Percentiles rank a stretch among this genome's conserved stretches.
Evolutionary conservation across 345 rosid genomes (phyloP).

Genomic region (Eucalyptus cloeziana): DNA sequence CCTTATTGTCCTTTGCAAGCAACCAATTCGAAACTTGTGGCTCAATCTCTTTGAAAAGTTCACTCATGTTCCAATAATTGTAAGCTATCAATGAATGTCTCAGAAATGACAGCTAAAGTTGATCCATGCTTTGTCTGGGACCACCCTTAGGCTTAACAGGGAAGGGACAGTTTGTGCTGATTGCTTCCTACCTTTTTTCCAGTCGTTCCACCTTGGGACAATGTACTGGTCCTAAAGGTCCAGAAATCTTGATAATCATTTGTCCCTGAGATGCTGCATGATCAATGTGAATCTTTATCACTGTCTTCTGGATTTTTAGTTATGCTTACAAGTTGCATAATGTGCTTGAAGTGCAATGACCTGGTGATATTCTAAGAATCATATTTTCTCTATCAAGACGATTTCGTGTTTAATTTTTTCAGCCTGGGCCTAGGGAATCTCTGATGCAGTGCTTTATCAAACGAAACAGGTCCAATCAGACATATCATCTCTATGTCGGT

Average conservation of each 20-base stretch:
- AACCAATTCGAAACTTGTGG: not conserved
- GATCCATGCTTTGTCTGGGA: not conserved
- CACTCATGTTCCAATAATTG: not conserved
- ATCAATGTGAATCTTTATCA: not conserved
- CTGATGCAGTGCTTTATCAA: conserved; percentile 79
- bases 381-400: not conserved
- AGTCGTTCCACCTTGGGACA: not conserved
- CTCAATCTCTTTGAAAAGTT: not conserved
- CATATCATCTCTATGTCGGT: conserved; percentile 67
- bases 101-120: not conserved
- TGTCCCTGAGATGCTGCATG: not conserved
- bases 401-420: conserved; percentile 5
- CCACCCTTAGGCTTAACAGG: not conserved
- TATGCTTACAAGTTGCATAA: not conserved
- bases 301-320: not conserved
- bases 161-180: not conserved
- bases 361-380: not conserved
- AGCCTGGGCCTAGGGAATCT: conserved; percentile 89
- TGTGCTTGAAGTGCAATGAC: not conserved
- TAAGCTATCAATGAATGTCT: not conserved
- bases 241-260: not conserved
- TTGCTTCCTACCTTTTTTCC: not conserved
- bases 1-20: not conserved
- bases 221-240: not conserved
- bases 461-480: conserved; percentile 64